Evolutionary conservation across 2,329 filamentous ascomycete genomes (phyloP), one percentile per base, ranked within the genome.

Genomic region (Nectriaceae sp.): DNA sequence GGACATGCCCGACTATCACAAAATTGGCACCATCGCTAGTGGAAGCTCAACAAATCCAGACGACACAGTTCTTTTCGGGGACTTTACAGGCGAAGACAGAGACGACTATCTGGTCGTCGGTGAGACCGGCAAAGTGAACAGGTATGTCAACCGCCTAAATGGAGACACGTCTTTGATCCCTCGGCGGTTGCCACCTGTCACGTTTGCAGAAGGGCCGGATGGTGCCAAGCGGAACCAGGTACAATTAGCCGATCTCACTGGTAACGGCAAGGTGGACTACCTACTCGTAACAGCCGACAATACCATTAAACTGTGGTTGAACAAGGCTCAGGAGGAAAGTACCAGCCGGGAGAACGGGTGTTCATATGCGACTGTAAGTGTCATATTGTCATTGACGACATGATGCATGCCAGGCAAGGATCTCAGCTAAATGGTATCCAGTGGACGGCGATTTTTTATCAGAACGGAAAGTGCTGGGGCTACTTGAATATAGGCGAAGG

Each of bases 301-400:
- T 1, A 26, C 29, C 11, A n/a, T 46, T 3, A 33, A 35, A 5
- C 11, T 46, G 2, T 46, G 44, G 44, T 13, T 33, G n/a, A 46
- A 46, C 4, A 22, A 5, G 13, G 44, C 38, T 29, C 44, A 5
- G 38, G 38, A 11, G 38, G 37, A 4, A 40, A 5, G 4, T 46
- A 18, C 21, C 37, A 46, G 29, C 5, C 24, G 1, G 44, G 44
- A 4, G 29, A 46, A 36, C 37, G 44, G 5, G 44, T 46, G 4
- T n/a, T 46, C 18, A 16, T 46, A 4, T 46, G 44, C n/a, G 44
- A 46, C 29, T 41, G 44, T 46, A 29, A 46, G 44, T 46, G 26
- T 31, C 8, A 8, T 31, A 31, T 31, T 31, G 8, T 15, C 15
- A 31, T 31, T 31, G 8, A 8, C 15, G 8, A 31, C 26, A 8